These are phyloP conservation scores for Phytopythium kandeliae DNA, from an alignment of 352 stramenopile genomes.

Conservation along the genomic window DNA sequence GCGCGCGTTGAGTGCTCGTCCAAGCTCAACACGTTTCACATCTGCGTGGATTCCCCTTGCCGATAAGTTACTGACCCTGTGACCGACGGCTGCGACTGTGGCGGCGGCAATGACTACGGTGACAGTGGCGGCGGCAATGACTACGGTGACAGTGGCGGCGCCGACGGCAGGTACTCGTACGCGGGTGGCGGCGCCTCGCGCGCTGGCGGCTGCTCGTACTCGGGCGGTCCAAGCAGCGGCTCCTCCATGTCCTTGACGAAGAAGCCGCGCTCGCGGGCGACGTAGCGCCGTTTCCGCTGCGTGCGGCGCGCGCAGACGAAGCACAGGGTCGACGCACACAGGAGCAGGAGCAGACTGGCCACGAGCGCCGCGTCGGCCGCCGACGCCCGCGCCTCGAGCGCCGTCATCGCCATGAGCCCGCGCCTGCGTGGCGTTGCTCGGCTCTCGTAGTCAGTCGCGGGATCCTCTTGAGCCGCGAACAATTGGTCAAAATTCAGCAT, in stretches of 20 bases:
- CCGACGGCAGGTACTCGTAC: conserved; percentile 59
- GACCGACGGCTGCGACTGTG: too few relatives aligned
- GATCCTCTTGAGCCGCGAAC: too few relatives aligned
- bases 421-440: too few relatives aligned
- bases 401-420: too few relatives aligned
- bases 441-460: too few relatives aligned
- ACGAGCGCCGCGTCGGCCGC: conserved; percentile 33
- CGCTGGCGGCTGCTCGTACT: conserved; percentile 29
- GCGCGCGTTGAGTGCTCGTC: too few relatives aligned
- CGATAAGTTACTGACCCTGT: conserved; percentile 2
- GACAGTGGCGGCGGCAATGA: too few relatives aligned
- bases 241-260: conserved; percentile 62
- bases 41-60: neutral
- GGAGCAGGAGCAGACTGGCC: conserved; percentile 32
- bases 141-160: conserved; percentile 33
- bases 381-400: conserved; percentile 8
- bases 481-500: too few relatives aligned
- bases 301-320: conserved; percentile 40
- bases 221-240: conserved; percentile 38
- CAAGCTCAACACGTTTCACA: neutral
- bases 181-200: conserved; percentile 34
- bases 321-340: conserved; percentile 44
- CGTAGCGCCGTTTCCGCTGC: conserved; percentile 3
- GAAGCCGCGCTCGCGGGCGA: conserved; percentile 9
- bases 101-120: too few relatives aligned